A percentile compares a stretch with the other conserved stretches of the same genome.
These are phyloP conservation scores for Sarocladiaceae sp. DNA, from an alignment of 2,329 filamentous ascomycete genomes.

Conservation along the genomic window DNA sequence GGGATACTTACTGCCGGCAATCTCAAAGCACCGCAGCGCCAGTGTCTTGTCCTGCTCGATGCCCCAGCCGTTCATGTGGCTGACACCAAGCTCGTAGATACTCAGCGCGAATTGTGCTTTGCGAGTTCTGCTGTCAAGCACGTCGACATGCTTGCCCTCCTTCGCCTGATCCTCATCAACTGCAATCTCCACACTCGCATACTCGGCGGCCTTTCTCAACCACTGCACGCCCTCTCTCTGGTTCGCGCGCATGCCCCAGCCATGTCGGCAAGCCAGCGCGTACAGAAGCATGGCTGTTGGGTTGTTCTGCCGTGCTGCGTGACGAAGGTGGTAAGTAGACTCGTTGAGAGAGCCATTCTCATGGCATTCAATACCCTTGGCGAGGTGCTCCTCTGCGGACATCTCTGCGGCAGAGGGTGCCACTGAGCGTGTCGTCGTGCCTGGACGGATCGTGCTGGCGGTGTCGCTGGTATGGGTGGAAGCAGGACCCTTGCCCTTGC, in stretches of 20 bases:
- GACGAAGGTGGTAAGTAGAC: conserved; percentile 91
- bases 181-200: conserved; percentile 74
- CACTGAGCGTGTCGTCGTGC: conserved; percentile 36
- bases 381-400: conserved; percentile 81
- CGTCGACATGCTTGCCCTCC: conserved; percentile 59
- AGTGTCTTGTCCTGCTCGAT: conserved; percentile 87
- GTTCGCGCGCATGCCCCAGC: conserved; percentile 96
- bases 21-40: conserved; percentile 90
- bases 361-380: conserved; percentile 86
- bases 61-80: conserved; percentile 98
- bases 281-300: conserved; percentile 96
- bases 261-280: conserved; percentile 89
- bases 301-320: conserved; percentile 80
- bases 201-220: conserved; percentile 87
- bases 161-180: conserved; percentile 69
- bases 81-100: conserved; percentile 94
- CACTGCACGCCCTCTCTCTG: conserved; percentile 86
- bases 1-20: conserved; percentile 68
- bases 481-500: conserved; percentile 36
- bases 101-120: conserved; percentile 92
- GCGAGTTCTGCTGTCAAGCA: conserved; percentile 71
- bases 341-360: conserved; percentile 84
- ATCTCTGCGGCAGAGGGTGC: conserved; percentile 62
- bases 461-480: conserved; percentile 42
- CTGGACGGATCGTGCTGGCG: conserved; percentile 44